Base-by-base conservation (phyloP, 2,329 filamentous ascomycete genomes). In the Parastagonospora avenae region DNA sequence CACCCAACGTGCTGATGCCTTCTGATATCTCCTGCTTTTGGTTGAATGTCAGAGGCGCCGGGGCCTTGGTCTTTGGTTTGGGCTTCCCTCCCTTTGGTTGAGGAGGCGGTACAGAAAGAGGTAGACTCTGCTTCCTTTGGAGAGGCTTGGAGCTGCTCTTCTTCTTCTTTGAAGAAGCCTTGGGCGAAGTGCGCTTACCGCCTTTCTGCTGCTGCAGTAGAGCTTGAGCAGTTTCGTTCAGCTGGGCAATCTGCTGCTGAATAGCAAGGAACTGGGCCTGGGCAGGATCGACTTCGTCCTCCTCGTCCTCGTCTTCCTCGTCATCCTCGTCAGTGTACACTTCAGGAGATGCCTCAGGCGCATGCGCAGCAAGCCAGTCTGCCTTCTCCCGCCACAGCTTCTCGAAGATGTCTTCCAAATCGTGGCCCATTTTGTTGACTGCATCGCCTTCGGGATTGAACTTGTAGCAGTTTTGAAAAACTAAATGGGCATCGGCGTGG, bases 21-120 rank as follows among this genome's bases (percentile, higher is more conserved):
- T 88, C 87, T 1, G 91, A 93, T 50, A 99, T 95, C 59, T 92
- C 85, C 50, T 94, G 91, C 79, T 97, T 97, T 76, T 99, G 92
- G 3, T 88, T 81, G 52, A 87, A 84, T 7, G 85, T 87, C 38
- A 91, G 85, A 66, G 90, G 84, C 46, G 82, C 82, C n/a, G 81
- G 78, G 64, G 84, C 86, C 67, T 82, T 82, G 33, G 74, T 58
- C 49, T 80, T 75, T 16, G 74, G 64, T 52, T 80, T 79, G 62
- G 83, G 80, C 45, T 78, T 74, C 50, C 61, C 50, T 6, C 66
- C 36, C 54, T 72, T 68, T 11, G 57, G 32, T 39, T 68, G 68
- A 40, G 70, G 62, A 10, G 67, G 63, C 31, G 15, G 24, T 4
- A 71, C 64, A 16, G 63, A 46, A 10, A 70, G 53, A 37, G 64